These are phyloP conservation scores for Yamadazyma takamatsuzukensis DNA, from an alignment of 805 yeast genomes.

Conservation along the genomic window DNA sequence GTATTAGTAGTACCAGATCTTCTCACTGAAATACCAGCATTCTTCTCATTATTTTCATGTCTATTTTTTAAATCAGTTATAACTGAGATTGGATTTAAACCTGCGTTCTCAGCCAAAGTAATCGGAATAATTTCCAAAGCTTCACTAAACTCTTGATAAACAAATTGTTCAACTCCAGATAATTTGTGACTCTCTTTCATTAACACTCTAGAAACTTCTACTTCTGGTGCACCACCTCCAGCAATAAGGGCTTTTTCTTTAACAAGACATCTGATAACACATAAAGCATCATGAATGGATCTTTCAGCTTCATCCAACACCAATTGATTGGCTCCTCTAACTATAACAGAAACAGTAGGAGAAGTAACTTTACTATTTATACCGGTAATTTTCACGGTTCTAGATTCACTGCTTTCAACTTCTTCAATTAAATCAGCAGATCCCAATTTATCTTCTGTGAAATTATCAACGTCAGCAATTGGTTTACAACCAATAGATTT, in stretches of 20 bases:
- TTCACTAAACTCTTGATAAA: constrained; percentile 87
- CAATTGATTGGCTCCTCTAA: constrained; percentile 91
- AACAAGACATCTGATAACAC: constrained; percentile 86
- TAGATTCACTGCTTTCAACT: constrained; percentile 83
- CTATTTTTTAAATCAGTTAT: constrained; percentile 88
- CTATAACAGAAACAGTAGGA: constrained; percentile 82
- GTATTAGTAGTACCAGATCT: constrained; percentile 92
- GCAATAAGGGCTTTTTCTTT: constrained; percentile 88
- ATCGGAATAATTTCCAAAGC: constrained; percentile 93
- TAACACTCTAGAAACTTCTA: constrained; percentile 77
- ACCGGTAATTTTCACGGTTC: constrained; percentile 83
- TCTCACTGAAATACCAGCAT: constrained; percentile 95
- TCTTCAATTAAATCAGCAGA: constrained; percentile 91
- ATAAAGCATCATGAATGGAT: constrained; percentile 94
- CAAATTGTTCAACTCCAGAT: constrained; percentile 84
- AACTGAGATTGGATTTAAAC: constrained; percentile 84
- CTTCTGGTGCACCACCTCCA: constrained; percentile 99
- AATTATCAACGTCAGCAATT: constrained; percentile 90
- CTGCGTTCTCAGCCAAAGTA: constrained; percentile 93
- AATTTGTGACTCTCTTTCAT: constrained; percentile 66
- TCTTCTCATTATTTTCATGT: constrained; percentile 85
- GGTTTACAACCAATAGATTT: constrained; percentile 91
- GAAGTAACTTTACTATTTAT: constrained; percentile 49
- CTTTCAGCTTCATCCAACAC: constrained; percentile 95
- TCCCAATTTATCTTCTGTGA: constrained; percentile 91